These are phyloP conservation scores for Hemisphaericaspora subhashii DNA, from an alignment of 1,139 yeast genomes.

Conservation along the genomic window DNA sequence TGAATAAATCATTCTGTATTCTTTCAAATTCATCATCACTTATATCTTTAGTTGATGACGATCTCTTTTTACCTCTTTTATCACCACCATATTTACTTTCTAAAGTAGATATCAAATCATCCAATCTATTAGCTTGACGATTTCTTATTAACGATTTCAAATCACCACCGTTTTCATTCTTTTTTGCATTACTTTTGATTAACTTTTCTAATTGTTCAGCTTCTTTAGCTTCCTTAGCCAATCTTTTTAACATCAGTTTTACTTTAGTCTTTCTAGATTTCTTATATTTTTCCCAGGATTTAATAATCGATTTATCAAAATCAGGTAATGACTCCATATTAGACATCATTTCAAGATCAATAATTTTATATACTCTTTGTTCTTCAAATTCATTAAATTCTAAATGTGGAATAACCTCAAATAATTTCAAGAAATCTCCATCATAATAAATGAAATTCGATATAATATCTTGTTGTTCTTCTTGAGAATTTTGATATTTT, in stretches of 20 bases:
- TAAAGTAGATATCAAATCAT: slow-evolving; percentile 47
- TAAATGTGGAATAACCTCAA: slow-evolving; percentile 76
- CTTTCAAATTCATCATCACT: slow-evolving; percentile 33
- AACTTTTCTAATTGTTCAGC: slow-evolving; percentile 61
- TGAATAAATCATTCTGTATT: slow-evolving; percentile 28
- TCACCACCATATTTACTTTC: slow-evolving; percentile 55
- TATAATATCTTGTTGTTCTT: slow-evolving; percentile 66
- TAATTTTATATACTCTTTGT: slow-evolving; percentile 53
- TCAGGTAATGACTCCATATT: slow-evolving; percentile 30
- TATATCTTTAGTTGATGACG: slow-evolving; percentile 25
- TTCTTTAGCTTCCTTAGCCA: slow-evolving; percentile 64
- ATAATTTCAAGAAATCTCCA: slow-evolving; percentile 69
- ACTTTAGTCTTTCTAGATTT: slow-evolving; percentile 47
- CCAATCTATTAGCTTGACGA: slow-evolving; percentile 43
- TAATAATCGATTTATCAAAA: slow-evolving; percentile 29
- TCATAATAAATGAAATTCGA: slow-evolving; percentile 57
- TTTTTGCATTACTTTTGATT: slow-evolving; percentile 38
- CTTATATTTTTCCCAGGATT: slow-evolving; percentile 56
- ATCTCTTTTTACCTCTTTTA: slow-evolving; percentile 38
- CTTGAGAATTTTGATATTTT: slow-evolving; percentile 64
- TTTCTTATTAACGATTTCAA: slow-evolving; percentile 52
- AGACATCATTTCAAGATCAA: slow-evolving; percentile 31
- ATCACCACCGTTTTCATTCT: slow-evolving; percentile 33
- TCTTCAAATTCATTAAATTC: slow-evolving; percentile 65
- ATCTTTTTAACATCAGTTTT: slow-evolving; percentile 44